Conservation (phyloP, 345 rosid genomes). For the Eutrema japonicum region DNA sequence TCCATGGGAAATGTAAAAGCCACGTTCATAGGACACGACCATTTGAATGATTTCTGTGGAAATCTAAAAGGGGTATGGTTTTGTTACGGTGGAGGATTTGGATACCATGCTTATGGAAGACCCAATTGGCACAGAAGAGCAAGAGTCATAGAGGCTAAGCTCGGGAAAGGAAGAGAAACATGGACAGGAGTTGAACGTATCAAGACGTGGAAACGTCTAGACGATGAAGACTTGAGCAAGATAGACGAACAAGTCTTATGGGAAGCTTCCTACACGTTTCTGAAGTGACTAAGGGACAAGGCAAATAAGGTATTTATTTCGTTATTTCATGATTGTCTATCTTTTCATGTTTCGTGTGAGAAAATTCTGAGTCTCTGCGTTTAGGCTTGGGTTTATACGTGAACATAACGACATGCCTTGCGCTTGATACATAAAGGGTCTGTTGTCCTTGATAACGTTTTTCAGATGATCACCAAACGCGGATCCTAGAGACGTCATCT, state of each 20-base stretch:
- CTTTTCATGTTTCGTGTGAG: constrained; percentile 26
- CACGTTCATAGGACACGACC: constrained; percentile 87
- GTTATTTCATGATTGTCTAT: not conserved
- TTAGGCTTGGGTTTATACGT: not conserved
- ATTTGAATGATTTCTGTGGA: constrained; percentile 87
- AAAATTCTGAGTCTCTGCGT: not conserved
- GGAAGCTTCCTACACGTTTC: constrained; percentile 46
- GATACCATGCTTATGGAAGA: constrained; percentile 87
- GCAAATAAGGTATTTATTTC: constrained; percentile 27
- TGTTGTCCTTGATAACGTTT: constrained; percentile 32
- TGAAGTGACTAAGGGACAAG: constrained; percentile 14
- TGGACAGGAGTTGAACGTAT: constrained; percentile 69
- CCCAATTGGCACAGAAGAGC: constrained; percentile 77
- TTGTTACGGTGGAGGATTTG: constrained; percentile 95
- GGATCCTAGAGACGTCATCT: constrained; percentile 4
- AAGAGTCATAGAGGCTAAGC: constrained; percentile 71
- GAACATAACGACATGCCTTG: constrained; percentile 18
- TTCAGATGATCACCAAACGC: constrained; percentile 27
- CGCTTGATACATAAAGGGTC: not conserved
- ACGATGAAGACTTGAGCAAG: constrained; percentile 69
- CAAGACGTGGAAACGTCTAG: constrained; percentile 84
- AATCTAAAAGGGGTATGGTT: constrained; percentile 76
- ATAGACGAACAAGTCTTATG: constrained; percentile 76
- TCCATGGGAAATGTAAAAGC: constrained; percentile 87
- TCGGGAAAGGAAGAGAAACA: constrained; percentile 55